Evolutionary conservation across 805 yeast genomes (phyloP).

Genomic region (Barnettozyma botsteinii): DNA sequence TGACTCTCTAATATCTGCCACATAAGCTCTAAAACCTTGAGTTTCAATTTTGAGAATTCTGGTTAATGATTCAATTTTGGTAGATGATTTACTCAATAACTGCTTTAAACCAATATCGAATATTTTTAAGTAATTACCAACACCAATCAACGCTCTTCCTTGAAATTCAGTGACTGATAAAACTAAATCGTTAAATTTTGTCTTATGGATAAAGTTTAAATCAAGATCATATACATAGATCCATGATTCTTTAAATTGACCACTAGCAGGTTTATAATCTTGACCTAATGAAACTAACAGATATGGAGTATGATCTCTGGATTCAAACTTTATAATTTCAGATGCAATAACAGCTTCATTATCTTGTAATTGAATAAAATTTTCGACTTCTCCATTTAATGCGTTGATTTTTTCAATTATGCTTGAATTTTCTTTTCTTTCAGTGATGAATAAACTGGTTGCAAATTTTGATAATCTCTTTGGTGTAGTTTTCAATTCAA

Average conservation of each 20-base stretch:
- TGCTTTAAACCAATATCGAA: constrained; percentile 79
- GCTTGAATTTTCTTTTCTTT: constrained; percentile 4
- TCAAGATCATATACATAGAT: constrained; percentile 30
- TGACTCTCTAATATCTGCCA: constrained; percentile 70
- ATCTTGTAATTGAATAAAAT: constrained; percentile 3
- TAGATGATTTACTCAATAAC: constrained; percentile 58
- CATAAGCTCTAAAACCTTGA: constrained; percentile 53
- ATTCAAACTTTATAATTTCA: constrained; percentile 21
- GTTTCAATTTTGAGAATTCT: constrained; percentile 50
- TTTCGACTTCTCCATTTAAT: constrained; percentile 11
- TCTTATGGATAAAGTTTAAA: constrained; percentile 51
- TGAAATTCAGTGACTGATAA: constrained; percentile 48
- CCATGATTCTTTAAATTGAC: constrained; percentile 17
- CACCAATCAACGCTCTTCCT: constrained; percentile 56
- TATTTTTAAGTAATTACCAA: constrained; percentile 45
- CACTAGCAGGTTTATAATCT: constrained; percentile 10
- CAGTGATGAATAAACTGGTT: constrained; percentile 17
- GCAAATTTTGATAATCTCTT: constrained; percentile 31
- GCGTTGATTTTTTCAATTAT: constrained; percentile 15
- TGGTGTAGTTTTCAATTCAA: constrained; percentile 48
- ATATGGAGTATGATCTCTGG: constrained; percentile 23
- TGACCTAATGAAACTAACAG: constrained; percentile 41
- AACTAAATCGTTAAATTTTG: constrained; percentile 45
- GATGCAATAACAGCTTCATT: constrained; percentile 14
- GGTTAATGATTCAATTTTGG: constrained; percentile 37